phyloP scores from a whole-genome alignment of 1,284 basidiomycete species.

The Ganoderma sinense region DNA sequence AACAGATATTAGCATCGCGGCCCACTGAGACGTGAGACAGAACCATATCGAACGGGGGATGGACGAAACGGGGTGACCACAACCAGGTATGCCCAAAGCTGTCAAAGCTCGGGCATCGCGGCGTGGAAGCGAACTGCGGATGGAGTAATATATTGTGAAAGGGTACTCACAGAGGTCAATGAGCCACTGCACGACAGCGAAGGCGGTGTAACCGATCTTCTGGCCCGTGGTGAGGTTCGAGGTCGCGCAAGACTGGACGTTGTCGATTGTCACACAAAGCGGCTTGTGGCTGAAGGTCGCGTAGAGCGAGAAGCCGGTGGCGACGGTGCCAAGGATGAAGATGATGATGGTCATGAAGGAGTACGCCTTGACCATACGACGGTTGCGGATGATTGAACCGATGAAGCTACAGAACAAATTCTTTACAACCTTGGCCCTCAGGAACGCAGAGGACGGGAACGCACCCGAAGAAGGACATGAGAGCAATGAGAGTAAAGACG shows the following conservation, averaged over 20 bases:
- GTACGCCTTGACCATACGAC: constrained; percentile 56
- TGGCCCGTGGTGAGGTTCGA: constrained; percentile 32
- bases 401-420: constrained; percentile 47
- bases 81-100: neutral
- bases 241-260: constrained; percentile 25
- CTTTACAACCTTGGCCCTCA: neutral
- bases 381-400: constrained; percentile 54
- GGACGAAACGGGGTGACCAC: neutral
- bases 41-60: neutral
- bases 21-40: neutral
- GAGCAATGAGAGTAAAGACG: constrained; percentile 55
- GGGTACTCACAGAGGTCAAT: constrained; percentile 56
- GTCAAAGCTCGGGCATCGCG: constrained; percentile 6
- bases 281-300: constrained; percentile 35
- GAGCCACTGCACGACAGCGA: constrained; percentile 49
- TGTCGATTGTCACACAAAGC: constrained; percentile 31
- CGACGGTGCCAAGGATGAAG: constrained; percentile 53
- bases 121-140: neutral
- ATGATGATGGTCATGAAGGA: constrained; percentile 52
- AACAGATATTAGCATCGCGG: constrained; percentile 21
- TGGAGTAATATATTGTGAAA: neutral
- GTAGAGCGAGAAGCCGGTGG: constrained; percentile 51
- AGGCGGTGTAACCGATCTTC: constrained; percentile 38
- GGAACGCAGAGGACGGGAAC: constrained; percentile 28
- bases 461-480: constrained; percentile 61